Base-by-base conservation (phyloP, 768 basidiomycete genomes). In the Artomyces pyxidatus region DNA sequence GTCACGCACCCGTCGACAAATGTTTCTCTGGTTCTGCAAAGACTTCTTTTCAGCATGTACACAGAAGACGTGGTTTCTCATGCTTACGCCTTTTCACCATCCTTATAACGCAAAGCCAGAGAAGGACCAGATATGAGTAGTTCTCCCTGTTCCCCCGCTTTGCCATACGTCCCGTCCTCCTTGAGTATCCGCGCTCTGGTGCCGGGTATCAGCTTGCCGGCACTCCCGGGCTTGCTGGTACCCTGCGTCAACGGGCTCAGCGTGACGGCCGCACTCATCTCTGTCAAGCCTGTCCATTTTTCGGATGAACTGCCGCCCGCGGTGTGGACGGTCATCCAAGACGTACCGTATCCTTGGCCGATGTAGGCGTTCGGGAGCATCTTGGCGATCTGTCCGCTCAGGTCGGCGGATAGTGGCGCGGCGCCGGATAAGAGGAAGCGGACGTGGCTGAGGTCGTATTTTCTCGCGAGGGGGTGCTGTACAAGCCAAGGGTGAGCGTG, bases 241-340 rank as follows among this genome's bases (percentile, higher is more conserved):
- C 71, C 77, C 23, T 66, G 59, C 1, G 66, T 63, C 4, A 72
- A 63, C 17, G 77, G 62, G 63, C 74, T 77, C 69, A 81, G 72
- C 19, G 70, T 61, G 10, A 74, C 68, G 2, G 74, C 69, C 0
- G 80, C 79, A 46, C 71, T 70, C 0, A 78, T 74, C 60, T 88
- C 85, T 0, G 85, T 88, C 78, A 83, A 76, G 12, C 85, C 84
- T 85, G 37, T n/a, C n/a, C 12, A n/a, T n/a, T 19, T 23, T n/a
- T n/a, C n/a, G n/a, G n/a, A 17, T 44, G 25, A 28, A n/a, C n/a
- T n/a, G n/a, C n/a, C n/a, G n/a, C n/a, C n/a, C n/a, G n/a, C n/a
- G n/a, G n/a, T n/a, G n/a, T n/a, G n/a, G n/a, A n/a, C 22, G 9
- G 26, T 26, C 27, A n/a, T n/a, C n/a, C n/a, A n/a, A n/a, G n/a